Conservation (phyloP, 169 alveolate genomes). For the Pseudocohnilembus persalinus region DNA sequence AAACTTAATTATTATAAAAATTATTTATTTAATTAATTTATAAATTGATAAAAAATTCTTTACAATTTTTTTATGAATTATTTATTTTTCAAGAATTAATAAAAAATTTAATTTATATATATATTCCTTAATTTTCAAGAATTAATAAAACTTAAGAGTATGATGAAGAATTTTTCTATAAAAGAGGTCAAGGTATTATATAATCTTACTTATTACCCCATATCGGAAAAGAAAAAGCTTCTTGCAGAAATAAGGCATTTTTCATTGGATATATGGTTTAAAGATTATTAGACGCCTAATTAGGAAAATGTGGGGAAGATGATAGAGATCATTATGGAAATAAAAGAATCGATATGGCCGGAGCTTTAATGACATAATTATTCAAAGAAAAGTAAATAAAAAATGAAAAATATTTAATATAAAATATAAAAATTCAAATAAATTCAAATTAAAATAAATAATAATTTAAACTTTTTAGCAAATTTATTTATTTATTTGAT, state of each 20-base stretch:
- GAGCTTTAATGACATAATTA: constrained; percentile 96
- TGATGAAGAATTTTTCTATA: constrained; percentile 84
- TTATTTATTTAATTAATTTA: too few species aligned
- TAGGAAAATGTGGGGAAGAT: constrained; percentile 98
- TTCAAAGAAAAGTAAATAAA: constrained; percentile 85
- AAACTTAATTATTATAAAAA: too few species aligned
- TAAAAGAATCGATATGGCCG: constrained; percentile 99
- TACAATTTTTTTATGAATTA: too few species aligned
- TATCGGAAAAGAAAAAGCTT: constrained; percentile 88
- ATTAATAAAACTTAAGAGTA: constrained; percentile 68
- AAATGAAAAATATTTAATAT: too few species aligned
- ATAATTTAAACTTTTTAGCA: constrained; percentile 53
- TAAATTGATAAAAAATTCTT: too few species aligned
- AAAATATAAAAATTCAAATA: too few species aligned
- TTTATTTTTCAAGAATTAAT: not conserved
- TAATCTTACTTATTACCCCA: constrained; percentile 98
- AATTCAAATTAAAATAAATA: constrained; percentile 88
- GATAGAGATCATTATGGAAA: constrained; percentile 99
- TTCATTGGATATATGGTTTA: not conserved
- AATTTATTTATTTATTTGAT: too few species aligned
- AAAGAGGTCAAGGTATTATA: constrained; percentile 95
- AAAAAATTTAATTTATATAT: not conserved
- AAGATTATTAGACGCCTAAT: constrained; percentile 87
- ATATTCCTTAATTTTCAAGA: not conserved
- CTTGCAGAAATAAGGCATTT: not conserved